These are phyloP conservation scores for Dissophora ornata DNA, from an alignment of 192 early-diverging fungal genomes.

Conservation along the genomic window DNA sequence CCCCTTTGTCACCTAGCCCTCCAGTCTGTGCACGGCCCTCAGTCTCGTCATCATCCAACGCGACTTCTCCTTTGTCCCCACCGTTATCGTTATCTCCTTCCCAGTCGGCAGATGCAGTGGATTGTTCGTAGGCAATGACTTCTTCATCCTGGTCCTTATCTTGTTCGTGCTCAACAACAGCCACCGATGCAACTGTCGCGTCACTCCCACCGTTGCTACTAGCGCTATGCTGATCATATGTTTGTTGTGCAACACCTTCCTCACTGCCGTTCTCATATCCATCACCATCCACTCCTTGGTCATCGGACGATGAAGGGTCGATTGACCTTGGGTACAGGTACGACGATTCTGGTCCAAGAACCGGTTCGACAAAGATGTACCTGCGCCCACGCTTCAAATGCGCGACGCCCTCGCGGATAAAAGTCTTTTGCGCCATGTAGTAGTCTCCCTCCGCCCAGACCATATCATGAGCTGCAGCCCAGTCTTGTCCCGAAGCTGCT, in stretches of 20 bases:
- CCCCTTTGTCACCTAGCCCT: slow-evolving; percentile 1
- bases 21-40: slow-evolving; percentile 27
- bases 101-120: not conserved
- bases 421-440: slow-evolving; percentile 48
- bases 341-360: slow-evolving; percentile 44
- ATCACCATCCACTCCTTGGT: too few relatives aligned
- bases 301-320: too few relatives aligned
- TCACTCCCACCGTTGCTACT: slow-evolving; percentile 5
- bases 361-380: slow-evolving; percentile 52
- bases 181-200: not conserved
- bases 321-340: slow-evolving; percentile 43
- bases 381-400: slow-evolving; percentile 46
- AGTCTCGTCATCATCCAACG: not conserved
- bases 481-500: slow-evolving; percentile 18
- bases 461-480: slow-evolving; percentile 30
- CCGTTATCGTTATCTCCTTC: not conserved
- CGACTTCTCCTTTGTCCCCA: not conserved
- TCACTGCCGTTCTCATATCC: too few relatives aligned
- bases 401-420: slow-evolving; percentile 46
- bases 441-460: slow-evolving; percentile 49
- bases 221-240: not conserved
- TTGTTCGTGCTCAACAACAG: slow-evolving; percentile 5
- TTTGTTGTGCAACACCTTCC: not conserved
- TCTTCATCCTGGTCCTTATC: slow-evolving; percentile 25
- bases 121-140: too few relatives aligned